phyloP scores from a whole-genome alignment of 371 early-diverging fungal genomes.

The Encephalitozoon romaleae region DNA sequence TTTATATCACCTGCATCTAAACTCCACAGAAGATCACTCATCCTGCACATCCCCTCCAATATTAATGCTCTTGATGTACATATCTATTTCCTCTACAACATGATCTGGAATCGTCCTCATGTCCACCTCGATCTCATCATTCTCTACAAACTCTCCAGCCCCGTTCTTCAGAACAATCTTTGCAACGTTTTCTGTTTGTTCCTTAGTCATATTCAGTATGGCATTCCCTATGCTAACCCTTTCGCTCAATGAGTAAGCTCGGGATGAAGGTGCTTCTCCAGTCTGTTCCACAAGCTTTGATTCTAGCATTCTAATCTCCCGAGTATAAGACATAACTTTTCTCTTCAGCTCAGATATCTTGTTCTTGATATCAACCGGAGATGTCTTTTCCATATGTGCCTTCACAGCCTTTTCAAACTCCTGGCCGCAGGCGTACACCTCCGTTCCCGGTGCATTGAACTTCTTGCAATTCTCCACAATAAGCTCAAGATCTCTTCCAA shows the following conservation, averaged over 20 bases:
- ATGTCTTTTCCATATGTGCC: slow-evolving; percentile 20
- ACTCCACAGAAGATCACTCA: not conserved
- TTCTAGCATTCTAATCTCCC: slow-evolving; percentile 51
- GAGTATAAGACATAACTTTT: slow-evolving; percentile 48
- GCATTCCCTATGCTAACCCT: slow-evolving; percentile 39
- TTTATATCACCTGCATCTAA: not conserved
- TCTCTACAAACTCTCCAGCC: slow-evolving; percentile 38
- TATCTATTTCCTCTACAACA: slow-evolving; percentile 49
- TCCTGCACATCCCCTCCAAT: not conserved
- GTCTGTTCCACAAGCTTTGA: slow-evolving; percentile 24
- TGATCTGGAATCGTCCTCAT: slow-evolving; percentile 44
- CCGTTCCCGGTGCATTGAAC: slow-evolving; percentile 77
- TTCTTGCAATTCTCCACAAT: slow-evolving; percentile 77
- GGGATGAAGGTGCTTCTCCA: not conserved
- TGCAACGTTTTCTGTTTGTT: slow-evolving; percentile 36
- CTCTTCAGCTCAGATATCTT: slow-evolving; percentile 51
- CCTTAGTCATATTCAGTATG: slow-evolving; percentile 31
- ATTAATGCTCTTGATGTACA: slow-evolving; percentile 9
- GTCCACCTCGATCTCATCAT: slow-evolving; percentile 56
- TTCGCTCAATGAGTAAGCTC: slow-evolving; percentile 33
- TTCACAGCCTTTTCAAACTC: slow-evolving; percentile 49
- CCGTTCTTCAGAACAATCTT: slow-evolving; percentile 37
- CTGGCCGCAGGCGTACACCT: slow-evolving; percentile 65
- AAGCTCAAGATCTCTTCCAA: slow-evolving; percentile 51
- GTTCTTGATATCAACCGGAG: slow-evolving; percentile 18